Base-by-base conservation (phyloP, 306 rosid species). In the Sindora glabra region DNA sequence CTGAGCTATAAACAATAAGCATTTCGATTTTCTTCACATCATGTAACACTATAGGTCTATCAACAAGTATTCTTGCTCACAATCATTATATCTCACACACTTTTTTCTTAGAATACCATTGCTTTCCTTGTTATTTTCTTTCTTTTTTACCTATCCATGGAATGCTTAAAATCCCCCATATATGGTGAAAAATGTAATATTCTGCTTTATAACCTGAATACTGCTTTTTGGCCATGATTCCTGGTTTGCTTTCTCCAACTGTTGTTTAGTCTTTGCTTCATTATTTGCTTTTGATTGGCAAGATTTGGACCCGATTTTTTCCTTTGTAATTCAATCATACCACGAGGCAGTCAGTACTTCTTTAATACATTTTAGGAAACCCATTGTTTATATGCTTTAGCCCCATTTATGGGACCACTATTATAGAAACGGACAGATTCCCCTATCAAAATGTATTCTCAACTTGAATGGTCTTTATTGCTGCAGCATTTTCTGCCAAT, bases 1-100 rank as follows among this genome's bases (percentile, higher is more conserved):
- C 85, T 23, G 48, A 69, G 58, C 39, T 44, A 16, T 73, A n/a
- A n/a, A n/a, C n/a, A n/a, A 27, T 29, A 69, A 25, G 48, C 44
- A 46, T 24, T 45, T n/a, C 63, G 53, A 7, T 59, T 39, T 48
- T 44, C 33, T 44, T 14, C 33, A 3, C 19, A 22, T 65, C 19
- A 25, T 17, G 55, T 38, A 39, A 39, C n/a, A n/a, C n/a, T 47
- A 37, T 37, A 40, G 33, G 24, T 58, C 47, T 37, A 30, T 12
- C 40, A 8, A 15, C 11, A 10, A 8, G 44, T 4, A 15, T 13
- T 45, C 29, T 44, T 21, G 18, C 36, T 14, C n/a, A n/a, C 41
- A 41, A 48, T 25, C 14, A 6, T 18, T 25, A 24, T 29, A 62
- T 12, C 19, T 24, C 10, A 7, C 33, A 21, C 26, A 41, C 15